Evolutionary conservation across 2,329 filamentous ascomycete species (phyloP), one percentile per base, ranked within the genome.

Genomic region (Neophaeococcomyces mojaviensis): DNA sequence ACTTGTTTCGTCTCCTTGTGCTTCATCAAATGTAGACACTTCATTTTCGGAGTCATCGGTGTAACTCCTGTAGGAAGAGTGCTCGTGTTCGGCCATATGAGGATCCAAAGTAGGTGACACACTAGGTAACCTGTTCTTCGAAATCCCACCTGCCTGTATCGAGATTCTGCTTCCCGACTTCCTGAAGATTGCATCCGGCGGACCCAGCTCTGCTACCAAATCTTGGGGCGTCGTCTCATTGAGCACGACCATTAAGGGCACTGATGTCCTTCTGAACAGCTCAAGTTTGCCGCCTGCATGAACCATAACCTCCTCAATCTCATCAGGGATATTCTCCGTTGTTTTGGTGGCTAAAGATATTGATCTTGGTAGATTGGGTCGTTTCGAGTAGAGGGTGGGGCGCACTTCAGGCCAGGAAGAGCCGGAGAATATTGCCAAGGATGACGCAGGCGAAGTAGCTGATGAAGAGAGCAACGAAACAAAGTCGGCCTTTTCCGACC

Each of bases 221-320:
- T 97, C 88, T 67, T 98, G 92, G 0, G 88, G 86, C 1, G 87
- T 94, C 0, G 90, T 97, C 60, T 92, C 81, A 37, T 88, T 88
- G 0, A 98, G 71, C 2, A 72, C 73, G 45, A 98, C 83, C 68
- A 77, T 81, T 47, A 88, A 79, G 0, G 79, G 76, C 26, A 74
- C 72, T 34, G 70, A 80, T 3, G 81, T 81, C 52, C 86, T 81
- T 49, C 88, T 81, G 40, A 86, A 71, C 2, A 96, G 70, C 61
- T 95, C 86, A 41, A 97, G 67, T 50, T 73, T 79, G 2, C 89
- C 89, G 40, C 82, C 83, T 3, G 87, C 88, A 54, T 88, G 77
- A 45, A 97, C 77, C 43, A 76, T 79, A 33, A 94, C 79, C 16
- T 87, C 69, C 13, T 94, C 88, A 12, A 97, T 77, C 65, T 98